A percentile compares a stretch with the other conserved stretches of the same genome.
Evolutionary conservation across 2,329 filamentous ascomycete species (phyloP).

Genomic region (Cordyceps farinosa): DNA sequence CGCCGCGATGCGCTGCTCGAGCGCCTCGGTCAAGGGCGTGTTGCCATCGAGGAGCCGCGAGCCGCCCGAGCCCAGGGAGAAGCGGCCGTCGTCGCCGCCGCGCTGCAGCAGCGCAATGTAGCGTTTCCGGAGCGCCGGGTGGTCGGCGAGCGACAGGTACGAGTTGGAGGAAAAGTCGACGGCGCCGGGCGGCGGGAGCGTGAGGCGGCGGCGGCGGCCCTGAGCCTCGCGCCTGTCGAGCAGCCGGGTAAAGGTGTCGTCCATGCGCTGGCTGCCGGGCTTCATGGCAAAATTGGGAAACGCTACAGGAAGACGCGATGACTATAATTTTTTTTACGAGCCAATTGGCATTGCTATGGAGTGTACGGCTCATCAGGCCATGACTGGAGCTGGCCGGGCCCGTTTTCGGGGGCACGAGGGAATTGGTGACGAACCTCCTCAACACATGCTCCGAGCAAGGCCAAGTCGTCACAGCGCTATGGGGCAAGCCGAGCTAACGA

Average conservation of each 20-base stretch:
- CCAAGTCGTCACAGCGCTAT: not conserved
- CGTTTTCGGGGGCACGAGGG: constrained; percentile 4
- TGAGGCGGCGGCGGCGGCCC: constrained; percentile 43
- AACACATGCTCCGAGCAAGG: not conserved
- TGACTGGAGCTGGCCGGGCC: not conserved
- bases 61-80: constrained; percentile 45
- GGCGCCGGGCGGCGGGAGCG: constrained; percentile 60
- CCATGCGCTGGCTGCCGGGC: constrained; percentile 23
- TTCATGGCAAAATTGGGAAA: not conserved
- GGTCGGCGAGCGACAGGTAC: constrained; percentile 70
- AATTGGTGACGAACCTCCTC: not conserved
- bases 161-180: constrained; percentile 77
- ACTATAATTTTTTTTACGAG: not conserved
- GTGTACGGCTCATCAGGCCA: not conserved
- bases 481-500: not conserved
- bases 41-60: constrained; percentile 55
- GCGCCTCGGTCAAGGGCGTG: constrained; percentile 37
- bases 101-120: constrained; percentile 49
- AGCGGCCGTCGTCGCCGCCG: not conserved
- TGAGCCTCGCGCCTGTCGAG: constrained; percentile 30
- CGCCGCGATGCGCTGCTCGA: constrained; percentile 45
- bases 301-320: not conserved
- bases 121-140: constrained; percentile 52
- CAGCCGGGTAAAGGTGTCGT: constrained; percentile 27
- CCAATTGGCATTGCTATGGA: not conserved